Evolutionary conservation across 2,329 filamentous ascomycete genomes (phyloP).

Genomic region (Ophiocordyceps australis): DNA sequence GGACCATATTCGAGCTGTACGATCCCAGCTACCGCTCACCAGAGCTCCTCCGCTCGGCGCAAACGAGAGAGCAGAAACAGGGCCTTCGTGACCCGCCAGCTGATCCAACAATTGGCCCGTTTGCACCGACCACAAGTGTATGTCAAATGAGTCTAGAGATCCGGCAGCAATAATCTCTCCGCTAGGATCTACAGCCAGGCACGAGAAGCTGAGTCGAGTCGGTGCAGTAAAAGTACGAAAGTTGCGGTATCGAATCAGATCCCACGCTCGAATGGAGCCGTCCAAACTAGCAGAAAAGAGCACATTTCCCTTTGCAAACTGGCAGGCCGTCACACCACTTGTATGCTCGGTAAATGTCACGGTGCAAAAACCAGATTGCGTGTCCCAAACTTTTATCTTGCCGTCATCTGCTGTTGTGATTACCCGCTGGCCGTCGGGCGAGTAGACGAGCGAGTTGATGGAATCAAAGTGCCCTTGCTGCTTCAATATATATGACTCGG

Average conservation of each 20-base stretch:
- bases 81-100: conserved; percentile 82
- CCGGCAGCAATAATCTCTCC: conserved; percentile 93
- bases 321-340: conserved; percentile 81
- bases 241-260: conserved; percentile 87
- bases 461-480: conserved; percentile 95
- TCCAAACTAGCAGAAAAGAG: conserved; percentile 91
- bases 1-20: conserved; percentile 88
- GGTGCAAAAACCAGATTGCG: conserved; percentile 89
- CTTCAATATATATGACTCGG: conserved; percentile 95
- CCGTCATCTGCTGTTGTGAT: conserved; percentile 92
- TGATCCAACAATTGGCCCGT: conserved; percentile 89
- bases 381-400: conserved; percentile 97
- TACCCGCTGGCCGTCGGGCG: conserved; percentile 81
- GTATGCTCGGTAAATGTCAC: conserved; percentile 97
- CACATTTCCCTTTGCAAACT: conserved; percentile 88
- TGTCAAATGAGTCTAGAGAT: conserved; percentile 88
- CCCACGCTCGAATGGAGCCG: conserved; percentile 88
- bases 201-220: conserved; percentile 79
- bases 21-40: conserved; percentile 91
- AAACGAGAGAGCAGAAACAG: conserved; percentile 76
- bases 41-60: conserved; percentile 70
- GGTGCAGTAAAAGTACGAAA: conserved; percentile 96
- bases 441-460: conserved; percentile 85
- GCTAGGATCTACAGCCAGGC: conserved; percentile 88
- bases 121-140: conserved; percentile 97